These are phyloP conservation scores for Verticillium alfalfae DNA, from an alignment of 2,329 filamentous ascomycete genomes.

Conservation along the genomic window DNA sequence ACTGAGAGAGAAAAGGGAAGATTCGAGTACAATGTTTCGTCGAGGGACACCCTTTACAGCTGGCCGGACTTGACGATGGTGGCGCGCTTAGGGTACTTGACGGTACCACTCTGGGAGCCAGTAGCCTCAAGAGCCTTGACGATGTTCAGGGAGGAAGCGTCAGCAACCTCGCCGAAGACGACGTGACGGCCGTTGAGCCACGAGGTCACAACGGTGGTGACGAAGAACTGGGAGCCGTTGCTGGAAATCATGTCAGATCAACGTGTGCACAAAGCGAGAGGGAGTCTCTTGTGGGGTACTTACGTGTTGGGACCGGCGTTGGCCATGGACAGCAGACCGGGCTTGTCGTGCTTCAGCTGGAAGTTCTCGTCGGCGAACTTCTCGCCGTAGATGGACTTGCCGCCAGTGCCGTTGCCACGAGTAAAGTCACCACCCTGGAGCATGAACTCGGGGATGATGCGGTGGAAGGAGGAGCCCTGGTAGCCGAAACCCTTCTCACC, in stretches of 20 bases:
- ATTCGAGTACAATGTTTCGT: not conserved
- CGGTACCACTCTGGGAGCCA: slow-evolving; percentile 47
- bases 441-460: slow-evolving; percentile 91
- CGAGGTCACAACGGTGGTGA: slow-evolving; percentile 85
- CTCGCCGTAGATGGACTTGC: slow-evolving; percentile 91
- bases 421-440: slow-evolving; percentile 96
- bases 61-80: slow-evolving; percentile 51
- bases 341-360: slow-evolving; percentile 63
- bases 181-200: slow-evolving; percentile 83
- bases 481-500: slow-evolving; percentile 79
- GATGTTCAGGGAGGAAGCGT: slow-evolving; percentile 39
- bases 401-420: slow-evolving; percentile 82
- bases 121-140: slow-evolving; percentile 59
- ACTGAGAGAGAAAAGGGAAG: not conserved
- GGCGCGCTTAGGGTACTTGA: slow-evolving; percentile 52
- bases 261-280: not conserved
- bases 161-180: slow-evolving; percentile 72
- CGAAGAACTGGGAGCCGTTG: slow-evolving; percentile 97
- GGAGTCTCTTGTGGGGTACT: not conserved
- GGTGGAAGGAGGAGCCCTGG: slow-evolving; percentile 80
- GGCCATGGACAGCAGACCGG: slow-evolving; percentile 87
- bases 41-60: slow-evolving; percentile 28
- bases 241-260: slow-evolving; percentile 47
- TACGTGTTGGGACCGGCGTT: slow-evolving; percentile 93
- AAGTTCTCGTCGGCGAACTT: slow-evolving; percentile 97